These are phyloP conservation scores for Trypanosoma boissoni DNA, from an alignment of 208 protist genomes.

Conservation along the genomic window DNA sequence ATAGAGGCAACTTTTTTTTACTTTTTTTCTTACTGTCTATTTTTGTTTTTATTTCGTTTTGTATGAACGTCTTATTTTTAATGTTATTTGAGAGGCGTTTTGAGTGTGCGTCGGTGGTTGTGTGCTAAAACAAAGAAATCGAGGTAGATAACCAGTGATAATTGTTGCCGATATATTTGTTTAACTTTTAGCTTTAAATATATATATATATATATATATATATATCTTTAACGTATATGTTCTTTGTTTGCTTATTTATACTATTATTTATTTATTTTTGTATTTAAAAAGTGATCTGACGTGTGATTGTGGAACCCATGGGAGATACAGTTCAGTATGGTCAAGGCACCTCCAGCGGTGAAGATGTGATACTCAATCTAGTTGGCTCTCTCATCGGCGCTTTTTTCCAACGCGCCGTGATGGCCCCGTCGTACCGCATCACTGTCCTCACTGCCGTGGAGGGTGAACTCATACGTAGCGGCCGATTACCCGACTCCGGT, in stretches of 20 bases:
- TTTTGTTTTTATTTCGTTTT: too few relatives aligned
- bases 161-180: not conserved
- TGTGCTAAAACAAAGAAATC: too few relatives aligned
- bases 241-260: too few relatives aligned
- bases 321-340: constrained; percentile 21
- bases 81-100: not conserved
- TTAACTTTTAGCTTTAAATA: not conserved
- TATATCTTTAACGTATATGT: not conserved
- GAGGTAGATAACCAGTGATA: too few relatives aligned
- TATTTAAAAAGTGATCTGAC: constrained; percentile 1
- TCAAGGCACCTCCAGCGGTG: constrained; percentile 11
- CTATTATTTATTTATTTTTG: too few relatives aligned
- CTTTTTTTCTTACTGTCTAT: not conserved
- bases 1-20: constrained; percentile 1
- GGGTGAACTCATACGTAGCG: constrained; percentile 67
- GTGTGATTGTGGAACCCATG: constrained; percentile 8
- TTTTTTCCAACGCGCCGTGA: constrained; percentile 56
- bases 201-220: constrained; percentile 1
- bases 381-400: constrained; percentile 42
- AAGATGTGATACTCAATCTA: constrained; percentile 46
- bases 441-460: constrained; percentile 70
- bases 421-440: constrained; percentile 58
- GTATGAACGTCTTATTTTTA: too few relatives aligned
- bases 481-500: constrained; percentile 56
- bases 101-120: constrained; percentile 2